Evolutionary conservation across 805 yeast species (phyloP).

Genomic region (Cephaloascus fragrans): DNA sequence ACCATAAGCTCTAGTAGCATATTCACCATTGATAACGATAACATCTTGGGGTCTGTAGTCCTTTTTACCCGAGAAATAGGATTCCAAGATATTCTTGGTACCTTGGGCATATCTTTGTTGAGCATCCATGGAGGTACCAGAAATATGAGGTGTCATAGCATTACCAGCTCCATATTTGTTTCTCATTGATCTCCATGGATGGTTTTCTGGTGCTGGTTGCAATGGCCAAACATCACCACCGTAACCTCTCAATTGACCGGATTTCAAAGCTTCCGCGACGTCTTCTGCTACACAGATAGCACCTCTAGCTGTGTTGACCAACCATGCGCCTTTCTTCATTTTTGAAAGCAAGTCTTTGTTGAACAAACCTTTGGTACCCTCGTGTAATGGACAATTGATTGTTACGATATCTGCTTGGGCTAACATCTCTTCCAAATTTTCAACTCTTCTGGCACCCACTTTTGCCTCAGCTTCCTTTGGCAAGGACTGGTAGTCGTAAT

Average conservation of each 20-base stretch:
- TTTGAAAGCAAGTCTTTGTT: conserved; percentile 56
- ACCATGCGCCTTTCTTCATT: conserved; percentile 65
- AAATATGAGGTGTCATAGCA: conserved; percentile 78
- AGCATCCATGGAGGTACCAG: conserved; percentile 76
- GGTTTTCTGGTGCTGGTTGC: conserved; percentile 74
- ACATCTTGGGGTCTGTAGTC: conserved; percentile 74
- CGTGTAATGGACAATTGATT: conserved; percentile 70
- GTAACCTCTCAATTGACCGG: conserved; percentile 67
- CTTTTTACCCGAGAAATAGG: conserved; percentile 49
- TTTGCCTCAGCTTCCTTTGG: conserved; percentile 48
- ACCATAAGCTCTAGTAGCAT: conserved; percentile 70
- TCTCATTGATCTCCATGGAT: conserved; percentile 67
- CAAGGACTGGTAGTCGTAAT: conserved; percentile 66
- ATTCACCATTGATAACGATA: conserved; percentile 61
- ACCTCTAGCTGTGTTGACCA: conserved; percentile 76
- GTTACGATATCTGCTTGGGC: conserved; percentile 64
- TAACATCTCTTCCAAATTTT: conserved; percentile 53
- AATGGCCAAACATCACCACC: conserved; percentile 84
- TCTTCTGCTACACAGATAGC: conserved; percentile 68
- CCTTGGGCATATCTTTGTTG: conserved; percentile 69
- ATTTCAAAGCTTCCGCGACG: conserved; percentile 61
- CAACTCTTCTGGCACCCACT: conserved; percentile 53
- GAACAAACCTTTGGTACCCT: conserved; percentile 55
- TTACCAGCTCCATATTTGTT: conserved; percentile 67
- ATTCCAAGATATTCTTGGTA: conserved; percentile 51